Percentiles rank a stretch among this genome's conserved stretches.
Evolutionary conservation across 371 early-diverging fungal species (phyloP).

Genomic region (Rhizopus delemar): DNA sequence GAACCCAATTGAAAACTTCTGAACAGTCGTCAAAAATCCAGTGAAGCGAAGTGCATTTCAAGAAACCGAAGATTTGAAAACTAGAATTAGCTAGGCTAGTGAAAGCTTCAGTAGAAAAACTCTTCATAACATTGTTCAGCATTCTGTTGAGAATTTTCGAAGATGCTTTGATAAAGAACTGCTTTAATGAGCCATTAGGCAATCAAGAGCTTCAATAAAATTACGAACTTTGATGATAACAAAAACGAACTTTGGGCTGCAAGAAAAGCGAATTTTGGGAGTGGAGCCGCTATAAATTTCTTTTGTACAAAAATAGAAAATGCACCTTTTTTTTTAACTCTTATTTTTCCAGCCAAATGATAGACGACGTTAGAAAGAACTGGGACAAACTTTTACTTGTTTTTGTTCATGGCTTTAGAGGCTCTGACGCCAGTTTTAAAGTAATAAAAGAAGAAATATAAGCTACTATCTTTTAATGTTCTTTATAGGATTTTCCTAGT

Average conservation of each 20-base stretch:
- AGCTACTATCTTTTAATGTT: neutral
- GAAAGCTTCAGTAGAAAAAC: neutral
- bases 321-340: neutral
- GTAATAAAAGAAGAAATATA: constrained; percentile 16
- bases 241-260: too few species aligned
- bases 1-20: constrained; percentile 26
- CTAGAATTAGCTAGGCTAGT: neutral
- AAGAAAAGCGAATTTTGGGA: too few species aligned
- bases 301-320: neutral
- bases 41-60: constrained; percentile 22
- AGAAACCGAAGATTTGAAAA: constrained; percentile 13
- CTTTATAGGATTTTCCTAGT: constrained; percentile 57
- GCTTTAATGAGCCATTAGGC: too few species aligned
- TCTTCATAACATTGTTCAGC: neutral
- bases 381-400: constrained; percentile 47
- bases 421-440: constrained; percentile 49
- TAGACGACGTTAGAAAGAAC: neutral
- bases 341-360: too few species aligned
- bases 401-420: constrained; percentile 64
- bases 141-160: too few species aligned
- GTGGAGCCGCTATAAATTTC: neutral
- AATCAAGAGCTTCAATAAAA: too few species aligned
- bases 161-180: too few species aligned
- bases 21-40: constrained; percentile 27
- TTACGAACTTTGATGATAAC: too few species aligned